A percentile compares a stretch with the other conserved stretches of the same genome.
phyloP scores from a whole-genome alignment of 2,329 filamentous ascomycete genomes.

The Cercospora sesami region DNA sequence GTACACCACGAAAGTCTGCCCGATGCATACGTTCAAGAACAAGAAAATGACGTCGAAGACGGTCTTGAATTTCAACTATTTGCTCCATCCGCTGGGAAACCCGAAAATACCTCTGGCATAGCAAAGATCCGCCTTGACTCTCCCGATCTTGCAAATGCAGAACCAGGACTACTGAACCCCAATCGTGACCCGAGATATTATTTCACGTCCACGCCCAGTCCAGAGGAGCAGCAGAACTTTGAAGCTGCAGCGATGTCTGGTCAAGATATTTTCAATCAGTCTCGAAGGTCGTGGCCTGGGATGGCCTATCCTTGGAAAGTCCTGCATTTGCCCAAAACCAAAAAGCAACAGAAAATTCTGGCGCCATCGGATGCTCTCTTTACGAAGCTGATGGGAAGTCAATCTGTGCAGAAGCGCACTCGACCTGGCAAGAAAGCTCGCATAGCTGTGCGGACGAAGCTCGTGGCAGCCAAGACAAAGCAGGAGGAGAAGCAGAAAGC shows the following conservation, averaged over 20 bases:
- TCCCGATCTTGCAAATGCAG: slow-evolving; percentile 18
- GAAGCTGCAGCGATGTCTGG: slow-evolving; percentile 23
- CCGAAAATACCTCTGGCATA: not conserved
- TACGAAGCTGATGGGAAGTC: slow-evolving; percentile 7
- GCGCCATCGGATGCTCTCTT: slow-evolving; percentile 10
- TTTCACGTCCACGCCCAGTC: slow-evolving; percentile 14
- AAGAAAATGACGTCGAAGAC: slow-evolving; percentile 13
- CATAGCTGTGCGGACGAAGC: slow-evolving; percentile 33
- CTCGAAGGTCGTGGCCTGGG: slow-evolving; percentile 23
- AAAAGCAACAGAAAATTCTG: slow-evolving; percentile 17
- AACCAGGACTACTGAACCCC: slow-evolving; percentile 25
- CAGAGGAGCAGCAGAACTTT: slow-evolving; percentile 16
- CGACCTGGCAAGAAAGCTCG: slow-evolving; percentile 38
- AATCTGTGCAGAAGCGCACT: slow-evolving; percentile 28
- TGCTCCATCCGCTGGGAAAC: slow-evolving; percentile 16
- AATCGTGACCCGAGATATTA: slow-evolving; percentile 25
- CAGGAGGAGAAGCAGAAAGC: slow-evolving; percentile 29
- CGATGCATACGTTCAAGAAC: not conserved
- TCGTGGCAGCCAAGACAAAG: slow-evolving; percentile 26
- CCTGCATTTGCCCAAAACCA: slow-evolving; percentile 20
- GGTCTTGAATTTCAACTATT: slow-evolving; percentile 28
- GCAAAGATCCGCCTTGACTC: slow-evolving; percentile 30
- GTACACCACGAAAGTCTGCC: slow-evolving; percentile 16
- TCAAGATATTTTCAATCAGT: slow-evolving; percentile 19
- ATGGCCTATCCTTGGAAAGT: slow-evolving; percentile 30